Conservation (phyloP, 1,139 yeast genomes). For the Torulaspora pretoriensis region DNA sequence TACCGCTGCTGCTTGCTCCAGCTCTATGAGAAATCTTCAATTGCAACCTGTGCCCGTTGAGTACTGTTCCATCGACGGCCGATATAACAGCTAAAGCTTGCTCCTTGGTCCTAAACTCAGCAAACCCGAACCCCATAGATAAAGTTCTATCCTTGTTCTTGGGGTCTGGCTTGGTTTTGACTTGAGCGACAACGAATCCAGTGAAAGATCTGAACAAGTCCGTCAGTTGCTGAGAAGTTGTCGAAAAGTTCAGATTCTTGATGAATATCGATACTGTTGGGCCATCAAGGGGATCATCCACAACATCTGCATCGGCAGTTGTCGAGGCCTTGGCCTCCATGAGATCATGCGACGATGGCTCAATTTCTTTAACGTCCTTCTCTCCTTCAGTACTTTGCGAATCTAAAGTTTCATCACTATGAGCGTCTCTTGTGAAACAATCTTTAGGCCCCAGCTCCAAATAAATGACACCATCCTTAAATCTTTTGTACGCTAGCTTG, state of each 20-base stretch:
- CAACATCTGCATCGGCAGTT: slow-evolving; percentile 37
- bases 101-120: slow-evolving; percentile 73
- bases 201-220: slow-evolving; percentile 62
- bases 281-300: slow-evolving; percentile 48
- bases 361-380: slow-evolving; percentile 42
- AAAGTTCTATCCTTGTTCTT: slow-evolving; percentile 58
- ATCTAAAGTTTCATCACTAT: slow-evolving; percentile 24
- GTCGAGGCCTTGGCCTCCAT: slow-evolving; percentile 37
- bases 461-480: slow-evolving; percentile 80
- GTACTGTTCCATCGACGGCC: slow-evolving; percentile 68
- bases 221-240: slow-evolving; percentile 56
- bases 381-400: slow-evolving; percentile 38
- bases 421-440: slow-evolving; percentile 61
- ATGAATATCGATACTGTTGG: slow-evolving; percentile 85
- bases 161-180: slow-evolving; percentile 86
- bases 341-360: slow-evolving; percentile 43
- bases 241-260: slow-evolving; percentile 84
- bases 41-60: slow-evolving; percentile 89
- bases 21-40: slow-evolving; percentile 80
- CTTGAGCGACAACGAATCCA: slow-evolving; percentile 80
- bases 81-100: slow-evolving; percentile 74
- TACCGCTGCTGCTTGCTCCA: slow-evolving; percentile 35
- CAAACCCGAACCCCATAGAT: slow-evolving; percentile 98
- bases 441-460: slow-evolving; percentile 92
- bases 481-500: slow-evolving; percentile 79